Evolutionary conservation across 1,284 basidiomycete species (phyloP).

Genomic region (Ganoderma leucocontextum): DNA sequence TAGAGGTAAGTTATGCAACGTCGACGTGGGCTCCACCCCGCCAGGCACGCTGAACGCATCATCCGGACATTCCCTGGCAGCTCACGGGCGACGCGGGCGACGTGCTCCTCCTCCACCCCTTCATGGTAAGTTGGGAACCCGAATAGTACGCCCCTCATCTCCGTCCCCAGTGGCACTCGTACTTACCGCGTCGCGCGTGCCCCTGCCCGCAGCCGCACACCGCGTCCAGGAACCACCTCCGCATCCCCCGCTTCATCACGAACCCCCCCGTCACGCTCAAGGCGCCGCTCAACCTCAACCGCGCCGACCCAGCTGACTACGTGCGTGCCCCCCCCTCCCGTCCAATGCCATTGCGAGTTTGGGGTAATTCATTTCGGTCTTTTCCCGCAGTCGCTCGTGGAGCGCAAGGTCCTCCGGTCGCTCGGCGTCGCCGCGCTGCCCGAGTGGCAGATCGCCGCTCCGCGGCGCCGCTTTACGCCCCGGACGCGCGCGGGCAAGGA

Average conservation of each 20-base stretch:
- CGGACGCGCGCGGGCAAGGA: constrained; percentile 42
- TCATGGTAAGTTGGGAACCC: constrained; percentile 39
- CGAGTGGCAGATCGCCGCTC: constrained; percentile 41
- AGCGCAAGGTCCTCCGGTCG: constrained; percentile 44
- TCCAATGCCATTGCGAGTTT: background rate
- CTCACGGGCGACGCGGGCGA: constrained; percentile 48
- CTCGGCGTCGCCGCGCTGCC: constrained; percentile 39
- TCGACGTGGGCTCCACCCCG: background rate
- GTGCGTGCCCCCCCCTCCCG: constrained; percentile 18
- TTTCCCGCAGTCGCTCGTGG: constrained; percentile 35
- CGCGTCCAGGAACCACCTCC: constrained; percentile 46
- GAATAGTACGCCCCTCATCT: background rate
- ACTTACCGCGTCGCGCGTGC: background rate
- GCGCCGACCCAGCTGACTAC: constrained; percentile 44
- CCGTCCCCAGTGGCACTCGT: background rate
- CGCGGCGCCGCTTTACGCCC: constrained; percentile 40
- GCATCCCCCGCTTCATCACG: constrained; percentile 48
- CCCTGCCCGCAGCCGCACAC: constrained; percentile 40
- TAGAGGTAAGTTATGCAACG: constrained; percentile 36
- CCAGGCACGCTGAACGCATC: background rate
- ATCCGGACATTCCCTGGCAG: constrained; percentile 24
- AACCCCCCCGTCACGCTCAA: constrained; percentile 49
- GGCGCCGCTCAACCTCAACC: constrained; percentile 47
- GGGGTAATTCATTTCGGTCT: background rate
- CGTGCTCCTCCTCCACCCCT: constrained; percentile 49